phyloP scores from a whole-genome alignment of 495 filamentous ascomycete genomes.

The Cercophora samala region DNA sequence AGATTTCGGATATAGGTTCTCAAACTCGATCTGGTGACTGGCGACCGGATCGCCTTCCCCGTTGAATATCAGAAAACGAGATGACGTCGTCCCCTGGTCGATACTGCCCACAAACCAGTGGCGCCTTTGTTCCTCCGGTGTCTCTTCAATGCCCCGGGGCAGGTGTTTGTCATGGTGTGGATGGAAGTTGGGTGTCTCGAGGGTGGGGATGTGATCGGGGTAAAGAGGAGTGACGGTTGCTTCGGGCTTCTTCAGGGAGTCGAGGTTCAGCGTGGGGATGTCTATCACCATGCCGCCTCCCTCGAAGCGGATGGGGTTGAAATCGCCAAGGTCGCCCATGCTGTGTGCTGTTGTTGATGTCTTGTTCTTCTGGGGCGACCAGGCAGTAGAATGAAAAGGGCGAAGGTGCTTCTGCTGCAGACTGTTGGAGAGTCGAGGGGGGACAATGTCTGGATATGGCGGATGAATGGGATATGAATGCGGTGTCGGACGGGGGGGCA shows the following conservation, averaged over 20 bases:
- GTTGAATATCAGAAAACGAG: slow-evolving; percentile 90
- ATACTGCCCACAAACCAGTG: slow-evolving; percentile 59
- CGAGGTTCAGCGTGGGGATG: slow-evolving; percentile 12
- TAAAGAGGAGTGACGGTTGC: slow-evolving; percentile 5
- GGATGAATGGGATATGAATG: background rate
- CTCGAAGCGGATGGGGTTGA: slow-evolving; percentile 9
- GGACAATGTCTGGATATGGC: slow-evolving; percentile 5
- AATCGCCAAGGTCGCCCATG: slow-evolving; percentile 17
- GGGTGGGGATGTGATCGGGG: slow-evolving; percentile 11
- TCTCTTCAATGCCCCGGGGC: slow-evolving; percentile 29
- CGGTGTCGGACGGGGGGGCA: slow-evolving; percentile 6
- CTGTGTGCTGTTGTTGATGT: slow-evolving; percentile 8
- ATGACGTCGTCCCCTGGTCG: slow-evolving; percentile 91
- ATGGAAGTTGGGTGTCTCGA: slow-evolving; percentile 4
- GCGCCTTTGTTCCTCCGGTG: slow-evolving; percentile 29
- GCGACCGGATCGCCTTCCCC: slow-evolving; percentile 73
- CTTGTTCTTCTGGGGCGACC: slow-evolving; percentile 2
- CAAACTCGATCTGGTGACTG: slow-evolving; percentile 88
- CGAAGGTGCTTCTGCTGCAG: slow-evolving; percentile 10
- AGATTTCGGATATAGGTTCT: slow-evolving; percentile 81
- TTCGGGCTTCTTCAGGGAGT: slow-evolving; percentile 19
- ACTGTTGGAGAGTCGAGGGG: background rate
- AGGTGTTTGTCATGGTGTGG: slow-evolving; percentile 29
- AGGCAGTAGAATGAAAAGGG: slow-evolving; percentile 16
- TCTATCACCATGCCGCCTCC: slow-evolving; percentile 6